Percentiles rank a stretch among this genome's conserved stretches.
Evolutionary conservation across 2,329 filamentous ascomycete species (phyloP).

Genomic region (Ascochyta lentis): DNA sequence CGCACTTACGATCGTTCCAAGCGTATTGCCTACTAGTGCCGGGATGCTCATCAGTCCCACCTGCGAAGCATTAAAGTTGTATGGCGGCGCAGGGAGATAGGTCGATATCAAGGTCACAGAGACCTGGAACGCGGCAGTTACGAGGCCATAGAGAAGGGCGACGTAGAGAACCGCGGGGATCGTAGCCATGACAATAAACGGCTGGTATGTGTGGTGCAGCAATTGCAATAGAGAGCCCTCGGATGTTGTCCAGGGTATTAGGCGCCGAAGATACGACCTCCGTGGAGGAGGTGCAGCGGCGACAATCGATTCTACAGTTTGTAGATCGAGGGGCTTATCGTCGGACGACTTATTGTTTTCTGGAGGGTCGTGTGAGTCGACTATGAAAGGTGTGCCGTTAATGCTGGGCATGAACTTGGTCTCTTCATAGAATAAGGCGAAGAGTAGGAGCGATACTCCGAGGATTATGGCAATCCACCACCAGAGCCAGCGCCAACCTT

Average conservation of each 20-base stretch:
- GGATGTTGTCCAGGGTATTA: slow-evolving; percentile 7
- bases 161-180: slow-evolving; percentile 14
- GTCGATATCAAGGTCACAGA: slow-evolving; percentile 14
- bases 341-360: background rate
- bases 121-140: slow-evolving; percentile 9
- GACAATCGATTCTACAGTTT: slow-evolving; percentile 8
- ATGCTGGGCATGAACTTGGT: slow-evolving; percentile 21
- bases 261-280: slow-evolving; percentile 10
- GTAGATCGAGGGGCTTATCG: slow-evolving; percentile 1
- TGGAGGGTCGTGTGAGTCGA: background rate
- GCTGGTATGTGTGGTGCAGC: slow-evolving; percentile 9
- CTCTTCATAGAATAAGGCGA: slow-evolving; percentile 56
- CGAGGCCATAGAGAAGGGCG: slow-evolving; percentile 14
- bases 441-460: slow-evolving; percentile 40
- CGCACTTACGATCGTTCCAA: no score
- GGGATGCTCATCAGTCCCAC: slow-evolving; percentile 34
- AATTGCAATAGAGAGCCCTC: slow-evolving; percentile 3
- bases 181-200: slow-evolving; percentile 9
- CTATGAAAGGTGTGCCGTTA: slow-evolving; percentile 9
- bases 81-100: slow-evolving; percentile 40
- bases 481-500: slow-evolving; percentile 61
- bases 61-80: slow-evolving; percentile 47
- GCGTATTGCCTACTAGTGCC: no score
- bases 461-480: slow-evolving; percentile 49
- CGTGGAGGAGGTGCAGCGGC: background rate